phyloP scores from a whole-genome alignment of 1,139 yeast species.

The Yamadazyma atmosphaerica region DNA sequence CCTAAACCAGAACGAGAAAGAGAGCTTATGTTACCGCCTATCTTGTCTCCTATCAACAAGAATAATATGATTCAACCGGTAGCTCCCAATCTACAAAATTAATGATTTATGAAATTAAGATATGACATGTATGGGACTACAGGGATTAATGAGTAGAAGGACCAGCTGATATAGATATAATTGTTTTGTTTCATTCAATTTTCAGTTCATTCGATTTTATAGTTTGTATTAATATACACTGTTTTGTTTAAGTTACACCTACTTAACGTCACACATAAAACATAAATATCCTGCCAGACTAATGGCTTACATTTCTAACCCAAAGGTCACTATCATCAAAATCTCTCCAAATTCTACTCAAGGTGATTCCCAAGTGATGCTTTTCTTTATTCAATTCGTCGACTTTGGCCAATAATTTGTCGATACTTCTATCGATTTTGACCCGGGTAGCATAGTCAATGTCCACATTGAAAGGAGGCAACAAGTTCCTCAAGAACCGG shows the following conservation, averaged over 20 bases:
- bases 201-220: slow-evolving; percentile 1
- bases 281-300: not conserved
- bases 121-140: not conserved
- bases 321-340: slow-evolving; percentile 46
- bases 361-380: slow-evolving; percentile 43
- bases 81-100: slow-evolving; percentile 8
- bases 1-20: slow-evolving; percentile 7
- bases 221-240: slow-evolving; percentile 4
- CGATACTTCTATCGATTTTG: slow-evolving; percentile 45
- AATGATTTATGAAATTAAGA: not conserved
- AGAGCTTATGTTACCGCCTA: slow-evolving; percentile 14
- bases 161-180: not conserved
- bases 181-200: not conserved
- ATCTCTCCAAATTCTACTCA: slow-evolving; percentile 47
- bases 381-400: slow-evolving; percentile 47
- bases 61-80: slow-evolving; percentile 5
- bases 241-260: not conserved
- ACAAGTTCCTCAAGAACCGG: slow-evolving; percentile 36
- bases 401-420: slow-evolving; percentile 38
- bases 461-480: slow-evolving; percentile 50
- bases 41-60: slow-evolving; percentile 9
- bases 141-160: not conserved
- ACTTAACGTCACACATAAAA: slow-evolving; percentile 1
- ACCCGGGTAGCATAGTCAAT: slow-evolving; percentile 44
- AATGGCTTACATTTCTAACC: slow-evolving; percentile 29